phyloP scores from a whole-genome alignment of 1,284 basidiomycete species.

The Leccinum huronense region DNA sequence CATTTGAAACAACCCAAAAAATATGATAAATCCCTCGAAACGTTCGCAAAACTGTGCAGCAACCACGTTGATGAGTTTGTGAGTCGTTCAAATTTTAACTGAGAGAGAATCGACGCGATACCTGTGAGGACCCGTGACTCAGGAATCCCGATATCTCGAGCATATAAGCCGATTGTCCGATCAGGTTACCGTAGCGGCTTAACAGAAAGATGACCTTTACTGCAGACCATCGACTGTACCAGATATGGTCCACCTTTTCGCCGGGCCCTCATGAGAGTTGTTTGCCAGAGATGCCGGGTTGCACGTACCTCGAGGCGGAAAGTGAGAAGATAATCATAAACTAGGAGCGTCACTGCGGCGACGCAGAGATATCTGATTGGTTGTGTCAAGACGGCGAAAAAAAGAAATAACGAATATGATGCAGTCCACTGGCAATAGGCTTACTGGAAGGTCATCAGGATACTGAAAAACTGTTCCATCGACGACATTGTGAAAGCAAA shows the following conservation, averaged over 20 bases:
- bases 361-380: not conserved
- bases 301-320: not conserved
- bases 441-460: not conserved
- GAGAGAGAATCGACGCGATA: not conserved
- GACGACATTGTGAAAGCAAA: not conserved
- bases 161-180: not conserved
- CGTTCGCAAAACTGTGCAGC: not conserved
- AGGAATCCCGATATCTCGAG: not conserved
- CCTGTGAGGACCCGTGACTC: not conserved
- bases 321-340: conserved; percentile 1
- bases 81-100: not conserved
- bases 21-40: not conserved
- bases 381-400: not conserved
- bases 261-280: not conserved
- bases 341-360: not conserved
- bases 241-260: not conserved
- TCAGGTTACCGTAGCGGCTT: not conserved
- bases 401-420: not conserved
- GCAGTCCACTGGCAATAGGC: not conserved
- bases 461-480: not conserved
- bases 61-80: not conserved
- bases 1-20: not conserved
- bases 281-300: not conserved
- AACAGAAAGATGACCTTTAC: conserved; percentile 3
- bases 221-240: not conserved